Evolutionary conservation across 805 yeast genomes (phyloP).

Genomic region (Pichia nanzhaoensis): DNA sequence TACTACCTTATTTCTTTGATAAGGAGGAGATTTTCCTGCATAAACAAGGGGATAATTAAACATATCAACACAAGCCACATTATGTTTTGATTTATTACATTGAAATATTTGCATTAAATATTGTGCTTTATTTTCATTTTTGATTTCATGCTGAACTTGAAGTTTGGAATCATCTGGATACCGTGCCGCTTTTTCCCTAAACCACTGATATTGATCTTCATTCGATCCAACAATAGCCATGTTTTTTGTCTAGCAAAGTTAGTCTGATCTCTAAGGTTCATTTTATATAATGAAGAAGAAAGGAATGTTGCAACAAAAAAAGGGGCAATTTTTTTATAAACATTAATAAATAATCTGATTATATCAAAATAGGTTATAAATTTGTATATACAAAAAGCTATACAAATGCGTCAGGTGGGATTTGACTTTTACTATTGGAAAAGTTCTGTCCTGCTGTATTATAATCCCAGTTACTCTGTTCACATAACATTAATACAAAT

Average conservation of each 20-base stretch:
- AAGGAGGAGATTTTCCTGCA: no score
- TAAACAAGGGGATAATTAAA: no score
- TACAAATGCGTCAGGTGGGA: slow-evolving; percentile 52
- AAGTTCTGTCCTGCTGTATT: slow-evolving; percentile 64
- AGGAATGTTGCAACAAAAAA: not conserved
- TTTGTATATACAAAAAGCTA: not conserved
- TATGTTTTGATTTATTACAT: no score
- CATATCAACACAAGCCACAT: no score
- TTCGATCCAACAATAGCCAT: not conserved
- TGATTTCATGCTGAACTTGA: no score
- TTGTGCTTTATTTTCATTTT: not conserved
- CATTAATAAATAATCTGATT: no score
- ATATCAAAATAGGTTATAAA: not conserved
- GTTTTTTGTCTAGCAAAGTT: slow-evolving; percentile 1
- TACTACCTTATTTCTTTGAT: no score
- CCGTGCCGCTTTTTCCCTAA: slow-evolving; percentile 5
- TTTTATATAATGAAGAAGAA: not conserved
- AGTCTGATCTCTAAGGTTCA: not conserved
- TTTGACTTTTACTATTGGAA: slow-evolving; percentile 46
- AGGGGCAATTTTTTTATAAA: not conserved
- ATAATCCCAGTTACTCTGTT: slow-evolving; percentile 82
- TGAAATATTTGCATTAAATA: not conserved
- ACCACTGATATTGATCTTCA: slow-evolving; percentile 8
- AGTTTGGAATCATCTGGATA: not conserved
- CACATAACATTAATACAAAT: slow-evolving; percentile 74